Conservation (phyloP, 73 alveolate genomes). For the Tetrahymena malaccensis region DNA sequence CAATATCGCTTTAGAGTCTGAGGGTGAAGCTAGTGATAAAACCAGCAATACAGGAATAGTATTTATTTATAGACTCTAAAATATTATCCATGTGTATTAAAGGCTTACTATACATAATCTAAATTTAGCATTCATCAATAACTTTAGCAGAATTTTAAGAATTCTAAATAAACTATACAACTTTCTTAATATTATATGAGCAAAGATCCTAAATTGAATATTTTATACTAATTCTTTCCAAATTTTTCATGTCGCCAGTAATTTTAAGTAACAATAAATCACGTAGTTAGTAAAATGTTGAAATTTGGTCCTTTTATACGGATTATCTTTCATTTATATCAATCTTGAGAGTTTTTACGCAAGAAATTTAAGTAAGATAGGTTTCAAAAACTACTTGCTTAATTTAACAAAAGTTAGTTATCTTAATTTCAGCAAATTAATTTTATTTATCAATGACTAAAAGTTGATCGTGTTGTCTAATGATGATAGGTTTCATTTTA, state of each 20-base stretch:
- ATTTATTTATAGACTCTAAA: background rate
- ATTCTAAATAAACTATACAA: background rate
- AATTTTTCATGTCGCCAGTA: background rate
- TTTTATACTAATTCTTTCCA: background rate
- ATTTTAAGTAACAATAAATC: background rate
- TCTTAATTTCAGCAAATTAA: background rate
- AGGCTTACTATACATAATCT: background rate
- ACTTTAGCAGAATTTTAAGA: background rate
- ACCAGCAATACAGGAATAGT: background rate
- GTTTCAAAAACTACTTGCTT: background rate
- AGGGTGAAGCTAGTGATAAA: background rate
- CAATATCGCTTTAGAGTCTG: background rate
- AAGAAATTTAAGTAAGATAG: background rate
- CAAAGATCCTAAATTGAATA: background rate
- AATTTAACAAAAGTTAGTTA: background rate
- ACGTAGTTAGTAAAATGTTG: background rate
- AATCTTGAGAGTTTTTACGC: background rate
- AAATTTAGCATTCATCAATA: background rate
- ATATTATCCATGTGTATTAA: background rate
- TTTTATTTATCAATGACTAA: background rate
- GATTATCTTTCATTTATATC: background rate
- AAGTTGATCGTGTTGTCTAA: background rate
- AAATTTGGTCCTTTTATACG: background rate
- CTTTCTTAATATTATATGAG: background rate
- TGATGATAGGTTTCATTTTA: background rate